These are phyloP conservation scores for Orbilia blumenaviensis DNA, from an alignment of 2,329 filamentous ascomycete genomes.

Conservation along the genomic window DNA sequence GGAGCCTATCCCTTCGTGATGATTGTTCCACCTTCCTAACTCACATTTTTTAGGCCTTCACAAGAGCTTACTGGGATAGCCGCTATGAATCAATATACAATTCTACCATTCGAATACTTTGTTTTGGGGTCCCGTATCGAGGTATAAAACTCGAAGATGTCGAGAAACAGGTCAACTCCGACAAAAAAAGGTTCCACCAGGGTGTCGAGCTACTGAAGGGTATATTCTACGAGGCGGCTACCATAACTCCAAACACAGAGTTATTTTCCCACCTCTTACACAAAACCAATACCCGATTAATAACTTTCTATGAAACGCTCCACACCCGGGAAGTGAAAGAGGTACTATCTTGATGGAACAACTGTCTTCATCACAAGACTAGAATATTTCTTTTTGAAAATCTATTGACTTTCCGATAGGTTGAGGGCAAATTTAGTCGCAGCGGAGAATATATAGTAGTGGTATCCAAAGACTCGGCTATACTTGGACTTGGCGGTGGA, in stretches of 20 bases:
- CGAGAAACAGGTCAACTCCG: slow-evolving; percentile 4
- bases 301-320: slow-evolving; percentile 26
- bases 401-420: not conserved
- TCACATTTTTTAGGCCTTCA: slow-evolving; percentile 20
- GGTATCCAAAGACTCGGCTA: slow-evolving; percentile 26
- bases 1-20: not conserved
- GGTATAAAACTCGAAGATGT: slow-evolving; percentile 38
- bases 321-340: slow-evolving; percentile 22
- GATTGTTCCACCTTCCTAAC: not conserved
- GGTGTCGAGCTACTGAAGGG: not conserved
- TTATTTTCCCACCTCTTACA: not conserved
- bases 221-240: slow-evolving; percentile 15
- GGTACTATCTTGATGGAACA: too few relatives aligned
- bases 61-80: not conserved
- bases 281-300: not conserved
- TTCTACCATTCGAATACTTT: slow-evolving; percentile 24
- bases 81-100: slow-evolving; percentile 20
- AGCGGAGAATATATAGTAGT: slow-evolving; percentile 8
- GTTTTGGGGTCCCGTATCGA: slow-evolving; percentile 42
- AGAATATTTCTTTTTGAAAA: not conserved
- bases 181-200: slow-evolving; percentile 10
- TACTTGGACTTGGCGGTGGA: slow-evolving; percentile 3
- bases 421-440: slow-evolving; percentile 1
- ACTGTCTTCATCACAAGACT: not conserved
- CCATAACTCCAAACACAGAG: slow-evolving; percentile 10